A percentile compares a stretch with the other conserved stretches of the same genome.
phyloP scores from a whole-genome alignment of 1,284 basidiomycete species.

The Wallemia ichthyophaga region DNA sequence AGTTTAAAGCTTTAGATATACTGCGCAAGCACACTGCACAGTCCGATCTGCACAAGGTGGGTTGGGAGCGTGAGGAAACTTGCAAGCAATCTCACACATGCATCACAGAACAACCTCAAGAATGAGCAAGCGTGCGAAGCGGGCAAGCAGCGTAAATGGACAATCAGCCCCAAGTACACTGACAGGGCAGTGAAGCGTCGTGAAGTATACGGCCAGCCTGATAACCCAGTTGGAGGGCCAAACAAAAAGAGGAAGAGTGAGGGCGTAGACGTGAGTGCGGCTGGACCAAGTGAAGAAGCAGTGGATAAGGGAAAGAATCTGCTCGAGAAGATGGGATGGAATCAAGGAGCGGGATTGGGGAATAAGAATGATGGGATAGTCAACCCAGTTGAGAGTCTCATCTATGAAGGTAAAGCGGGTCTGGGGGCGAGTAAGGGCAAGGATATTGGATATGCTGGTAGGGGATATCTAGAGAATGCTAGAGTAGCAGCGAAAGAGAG shows the following conservation, averaged over 20 bases:
- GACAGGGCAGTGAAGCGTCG: conserved; percentile 71
- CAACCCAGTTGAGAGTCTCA: conserved; percentile 53
- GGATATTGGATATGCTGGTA: conserved; percentile 11
- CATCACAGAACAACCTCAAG: conserved; percentile 44
- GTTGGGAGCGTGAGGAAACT: conserved; percentile 12
- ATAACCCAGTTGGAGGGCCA: conserved; percentile 24
- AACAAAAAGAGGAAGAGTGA: conserved; percentile 13
- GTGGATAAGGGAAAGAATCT: conserved; percentile 55
- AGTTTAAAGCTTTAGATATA: conserved; percentile 60
- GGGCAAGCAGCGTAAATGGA: conserved; percentile 33
- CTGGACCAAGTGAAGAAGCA: conserved; percentile 27
- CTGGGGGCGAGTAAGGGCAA: conserved; percentile 62
- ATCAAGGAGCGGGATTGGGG: conserved; percentile 56
- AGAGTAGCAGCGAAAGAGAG: background rate
- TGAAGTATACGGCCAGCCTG: conserved; percentile 62
- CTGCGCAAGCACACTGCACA: conserved; percentile 59
- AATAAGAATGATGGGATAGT: conserved; percentile 45
- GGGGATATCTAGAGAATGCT: background rate
- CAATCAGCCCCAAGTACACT: conserved; percentile 39
- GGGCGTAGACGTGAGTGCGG: conserved; percentile 28
- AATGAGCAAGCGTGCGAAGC: conserved; percentile 35
- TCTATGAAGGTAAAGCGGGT: conserved; percentile 58
- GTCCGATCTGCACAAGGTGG: conserved; percentile 74
- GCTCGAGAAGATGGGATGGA: conserved; percentile 88
- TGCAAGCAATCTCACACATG: conserved; percentile 4